Evolutionary conservation across 2,329 filamentous ascomycete genomes (phyloP), one percentile per base, ranked within the genome.

Genomic region (Claviceps sp.): DNA sequence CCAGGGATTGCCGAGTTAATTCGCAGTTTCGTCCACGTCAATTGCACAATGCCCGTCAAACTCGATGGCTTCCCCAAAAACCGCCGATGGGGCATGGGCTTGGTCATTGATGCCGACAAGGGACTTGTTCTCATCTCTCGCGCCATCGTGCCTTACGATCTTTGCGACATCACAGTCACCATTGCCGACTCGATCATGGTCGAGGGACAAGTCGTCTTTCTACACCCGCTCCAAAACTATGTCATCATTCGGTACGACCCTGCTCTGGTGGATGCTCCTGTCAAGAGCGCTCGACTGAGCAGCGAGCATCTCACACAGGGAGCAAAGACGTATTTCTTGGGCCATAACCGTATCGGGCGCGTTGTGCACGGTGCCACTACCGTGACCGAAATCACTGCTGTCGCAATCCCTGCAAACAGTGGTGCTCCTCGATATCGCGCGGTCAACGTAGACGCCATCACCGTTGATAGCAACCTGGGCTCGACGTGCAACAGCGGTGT

Each of bases 11-110:
- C 90, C 2, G 89, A 95, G 58, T 81, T 98, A 56, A 87, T 98
- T 41, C 84, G 87, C 58, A 96, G 90, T 64, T 97, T 98, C 65
- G 91, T 98, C 26, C 85, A 93, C 41, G 86, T 98, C 52, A 85
- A 87, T 57, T 95, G 90, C 61, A 87, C 84, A 24, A 91, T 98
- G 84, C 93, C 93, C 0, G 73, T 98, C 56, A 97, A 97, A 73
- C 78, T 98, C 9, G 93, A 98, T 65, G 93, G 93, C n/a, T 98
- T 95, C 65, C 94, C 93, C 5, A 88, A 93, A 66, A 89, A 93
- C 58, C 79, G 89, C 48, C 93, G 95, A 70, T 93, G 89, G 71
- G 93, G 93, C 1, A 96, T 95, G 75, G 93, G 93, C 41, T 73
- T 98, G 40, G 91, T 98, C n/a, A 87, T 98, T 56, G 93, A 98